Evolutionary conservation across 2,329 filamentous ascomycete species (phyloP), one percentile per base, ranked within the genome.

Genomic region (Venturia aucupariae): DNA sequence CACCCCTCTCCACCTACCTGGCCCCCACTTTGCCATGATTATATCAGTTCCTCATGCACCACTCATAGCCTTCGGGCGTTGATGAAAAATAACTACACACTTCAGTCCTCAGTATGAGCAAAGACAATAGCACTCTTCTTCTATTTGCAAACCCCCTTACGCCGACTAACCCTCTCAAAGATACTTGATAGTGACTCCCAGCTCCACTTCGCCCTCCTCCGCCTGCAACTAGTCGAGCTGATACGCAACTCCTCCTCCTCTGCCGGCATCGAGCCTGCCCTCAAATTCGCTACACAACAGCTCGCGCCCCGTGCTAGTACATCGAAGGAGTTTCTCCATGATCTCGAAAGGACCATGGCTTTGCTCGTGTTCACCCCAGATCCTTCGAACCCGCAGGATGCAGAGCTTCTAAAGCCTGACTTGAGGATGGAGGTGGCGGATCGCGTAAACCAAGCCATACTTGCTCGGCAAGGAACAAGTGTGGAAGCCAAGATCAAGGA

Each of bases 31-130:
- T 57, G 30, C 44, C 64, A 92, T 94, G 94, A 99, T 99, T 96
- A 96, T 82, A 90, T 82, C 51, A 84, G 83, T 89, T 82, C 92
- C 86, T 96, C 93, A 99, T 99, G 94, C 94, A 99, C 94, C 94
- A 99, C 94, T 92, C 94, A 91, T 94, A 97, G 85, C 82, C 83
- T 86, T 81, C 82, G 85, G 86, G 87, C 85, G 78, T 85, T 94
- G 94, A 95, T 95, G 93, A 97, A 84, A 86, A 87, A 81, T 80
- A 85, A 84, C 79, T 80, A 81, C 51, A 79, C 78, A 85, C 87
- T 89, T 90, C 87, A 90, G 86, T 90, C 86, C 84, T 90, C 85
- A 89, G 85, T 87, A 92, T 94, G 90, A 95, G 81, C 82, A 79
- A 76, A 69, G 71, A 55, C 54, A 71, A n/a, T 5, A 57, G 3